A percentile compares a stretch with the other conserved stretches of the same genome.
These are phyloP conservation scores for Colletotrichum kahawae DNA, from an alignment of 2,329 filamentous ascomycete species.

Conservation along the genomic window DNA sequence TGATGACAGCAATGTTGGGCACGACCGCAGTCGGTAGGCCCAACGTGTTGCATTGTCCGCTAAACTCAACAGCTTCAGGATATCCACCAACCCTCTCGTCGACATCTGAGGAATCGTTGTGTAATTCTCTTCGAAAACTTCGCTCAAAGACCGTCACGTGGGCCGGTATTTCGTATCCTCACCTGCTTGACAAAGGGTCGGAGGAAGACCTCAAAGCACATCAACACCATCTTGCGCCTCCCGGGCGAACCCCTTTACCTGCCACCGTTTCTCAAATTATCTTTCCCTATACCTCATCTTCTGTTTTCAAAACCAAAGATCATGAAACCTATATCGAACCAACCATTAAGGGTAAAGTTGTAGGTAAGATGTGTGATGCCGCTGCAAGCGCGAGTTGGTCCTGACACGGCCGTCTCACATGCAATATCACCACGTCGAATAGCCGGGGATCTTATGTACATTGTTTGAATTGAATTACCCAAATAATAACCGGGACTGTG, in stretches of 20 bases:
- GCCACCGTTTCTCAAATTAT: not conserved
- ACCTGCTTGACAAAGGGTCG: not conserved
- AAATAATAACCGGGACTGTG: not conserved
- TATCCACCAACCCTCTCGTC: not conserved
- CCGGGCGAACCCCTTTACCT: not conserved
- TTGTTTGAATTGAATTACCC: not conserved
- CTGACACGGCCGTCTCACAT: not conserved
- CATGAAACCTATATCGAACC: not conserved
- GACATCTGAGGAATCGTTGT: rapidly evolving
- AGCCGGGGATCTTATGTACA: not conserved
- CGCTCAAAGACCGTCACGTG: not conserved
- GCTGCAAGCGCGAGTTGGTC: not conserved
- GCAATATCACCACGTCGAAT: not conserved
- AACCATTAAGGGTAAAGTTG: not conserved
- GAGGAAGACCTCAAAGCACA: not conserved
- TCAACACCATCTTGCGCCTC: not conserved
- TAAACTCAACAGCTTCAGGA: not conserved
- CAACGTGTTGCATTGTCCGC: not conserved
- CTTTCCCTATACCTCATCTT: not conserved
- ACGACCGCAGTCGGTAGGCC: not conserved
- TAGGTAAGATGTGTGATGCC: not conserved
- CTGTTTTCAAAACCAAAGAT: not conserved
- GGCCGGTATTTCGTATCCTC: not conserved
- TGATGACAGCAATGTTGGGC: not conserved
- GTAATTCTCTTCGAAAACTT: not conserved